Conservation (phyloP, 371 early-diverging fungal species). For the Syncephalis plumigaleata region DNA sequence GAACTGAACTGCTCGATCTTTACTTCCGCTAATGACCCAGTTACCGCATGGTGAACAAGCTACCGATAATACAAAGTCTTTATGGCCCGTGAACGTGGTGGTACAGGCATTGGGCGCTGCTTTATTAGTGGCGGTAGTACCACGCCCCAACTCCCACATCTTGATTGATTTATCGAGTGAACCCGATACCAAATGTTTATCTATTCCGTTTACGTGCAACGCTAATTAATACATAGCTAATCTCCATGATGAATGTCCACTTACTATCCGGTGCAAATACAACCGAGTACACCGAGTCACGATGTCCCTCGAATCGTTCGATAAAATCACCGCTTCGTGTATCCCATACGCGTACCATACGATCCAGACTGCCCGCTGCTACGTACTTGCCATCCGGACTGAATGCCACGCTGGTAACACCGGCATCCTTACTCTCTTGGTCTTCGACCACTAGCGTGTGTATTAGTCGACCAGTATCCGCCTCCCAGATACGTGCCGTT, state of each 20-base stretch:
- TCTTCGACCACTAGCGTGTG: conserved; percentile 65
- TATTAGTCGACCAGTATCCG: conserved; percentile 50
- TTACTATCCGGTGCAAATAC: conserved; percentile 90
- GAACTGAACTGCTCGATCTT: conserved; percentile 89
- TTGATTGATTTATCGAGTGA: conserved; percentile 90
- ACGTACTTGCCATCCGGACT: conserved; percentile 66
- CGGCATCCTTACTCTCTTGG: conserved; percentile 70
- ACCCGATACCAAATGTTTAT: conserved; percentile 72
- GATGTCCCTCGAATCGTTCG: conserved; percentile 89
- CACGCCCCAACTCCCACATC: conserved; percentile 66
- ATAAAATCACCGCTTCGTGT: conserved; percentile 55
- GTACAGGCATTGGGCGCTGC: conserved; percentile 23
- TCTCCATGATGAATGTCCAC: no score
- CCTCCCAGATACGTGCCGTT: conserved; percentile 78
- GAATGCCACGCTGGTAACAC: conserved; percentile 89
- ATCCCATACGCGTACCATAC: conserved; percentile 91
- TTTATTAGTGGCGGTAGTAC: conserved; percentile 2
- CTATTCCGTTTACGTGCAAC: no score
- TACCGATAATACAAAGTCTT: conserved; percentile 94
- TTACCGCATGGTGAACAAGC: conserved; percentile 83
- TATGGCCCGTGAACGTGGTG: conserved; percentile 41
- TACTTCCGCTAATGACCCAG: conserved; percentile 89
- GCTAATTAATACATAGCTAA: no score
- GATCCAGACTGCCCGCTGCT: conserved; percentile 85
- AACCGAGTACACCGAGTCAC: conserved; percentile 90